Conservation (phyloP, 2,329 filamentous ascomycete genomes). For the Mycosphaerella sp. region DNA sequence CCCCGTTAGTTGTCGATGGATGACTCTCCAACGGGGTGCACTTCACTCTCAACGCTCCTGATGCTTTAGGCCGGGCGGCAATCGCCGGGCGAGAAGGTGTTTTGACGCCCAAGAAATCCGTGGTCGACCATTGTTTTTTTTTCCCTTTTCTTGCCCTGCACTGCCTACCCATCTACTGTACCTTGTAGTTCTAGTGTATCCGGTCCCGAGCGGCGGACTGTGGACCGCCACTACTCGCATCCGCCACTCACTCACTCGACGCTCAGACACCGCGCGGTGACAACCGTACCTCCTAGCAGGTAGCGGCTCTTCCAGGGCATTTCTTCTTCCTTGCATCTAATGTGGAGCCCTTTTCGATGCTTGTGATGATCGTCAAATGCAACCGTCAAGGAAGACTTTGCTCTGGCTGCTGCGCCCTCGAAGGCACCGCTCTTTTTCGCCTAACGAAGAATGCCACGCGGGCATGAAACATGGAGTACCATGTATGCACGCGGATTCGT, state of each 20-base stretch:
- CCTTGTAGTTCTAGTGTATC: constrained; percentile 8
- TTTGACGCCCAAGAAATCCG: constrained; percentile 10
- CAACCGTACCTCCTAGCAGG: not conserved
- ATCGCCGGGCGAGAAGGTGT: constrained; percentile 5
- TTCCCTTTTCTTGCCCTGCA: not conserved
- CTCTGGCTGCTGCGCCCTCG: constrained; percentile 22
- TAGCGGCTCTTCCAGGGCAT: constrained; percentile 11
- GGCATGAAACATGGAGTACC: constrained; percentile 17
- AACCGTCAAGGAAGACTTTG: constrained; percentile 3
- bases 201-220: constrained; percentile 10
- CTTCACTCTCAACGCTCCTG: not conserved
- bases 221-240: constrained; percentile 6
- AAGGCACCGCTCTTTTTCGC: constrained; percentile 11
- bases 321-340: constrained; percentile 14
- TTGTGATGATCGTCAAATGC: not conserved
- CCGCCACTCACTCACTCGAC: too few species aligned
- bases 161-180: not conserved
- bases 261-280: constrained; percentile 1
- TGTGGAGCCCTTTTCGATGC: constrained; percentile 9
- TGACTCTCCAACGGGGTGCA: not conserved
- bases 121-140: not conserved
- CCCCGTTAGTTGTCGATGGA: not conserved
- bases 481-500: constrained; percentile 6
- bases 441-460: constrained; percentile 8
- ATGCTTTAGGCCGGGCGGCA: constrained; percentile 12